Evolutionary conservation across 1,284 basidiomycete genomes (phyloP).

Genomic region (Ganoderma resinaceum): DNA sequence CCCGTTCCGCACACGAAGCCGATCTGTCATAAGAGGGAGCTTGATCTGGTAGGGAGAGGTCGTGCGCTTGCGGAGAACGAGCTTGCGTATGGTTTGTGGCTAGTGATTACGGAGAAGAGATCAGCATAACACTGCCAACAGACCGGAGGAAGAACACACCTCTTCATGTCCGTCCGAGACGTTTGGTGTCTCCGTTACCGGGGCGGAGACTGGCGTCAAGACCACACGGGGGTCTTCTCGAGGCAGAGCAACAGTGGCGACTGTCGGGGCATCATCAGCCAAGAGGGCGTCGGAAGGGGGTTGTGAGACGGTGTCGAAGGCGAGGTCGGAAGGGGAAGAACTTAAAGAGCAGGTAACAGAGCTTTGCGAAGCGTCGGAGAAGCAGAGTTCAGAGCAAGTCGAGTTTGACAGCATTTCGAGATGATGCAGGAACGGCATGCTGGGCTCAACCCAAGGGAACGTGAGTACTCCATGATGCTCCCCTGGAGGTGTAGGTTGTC

Average conservation of each 20-base stretch:
- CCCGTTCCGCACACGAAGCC: conserved; percentile 20
- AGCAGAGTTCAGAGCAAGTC: conserved; percentile 5
- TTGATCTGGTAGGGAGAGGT: conserved; percentile 32
- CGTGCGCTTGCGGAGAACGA: conserved; percentile 29
- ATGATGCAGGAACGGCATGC: neutral
- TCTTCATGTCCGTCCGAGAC: conserved; percentile 3
- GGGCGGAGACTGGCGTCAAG: neutral
- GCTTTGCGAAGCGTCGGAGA: conserved; percentile 3
- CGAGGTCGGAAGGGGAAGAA: neutral
- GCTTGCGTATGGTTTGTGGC: conserved; percentile 25
- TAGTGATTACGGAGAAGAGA: neutral
- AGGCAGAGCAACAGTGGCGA: neutral
- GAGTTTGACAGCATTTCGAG: conserved; percentile 5
- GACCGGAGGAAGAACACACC: neutral
- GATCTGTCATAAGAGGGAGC: conserved; percentile 25
- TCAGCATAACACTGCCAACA: neutral
- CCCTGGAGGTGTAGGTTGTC: neutral
- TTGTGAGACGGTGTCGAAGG: conserved; percentile 8
- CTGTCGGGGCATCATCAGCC: neutral
- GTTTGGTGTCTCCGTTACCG: neutral
- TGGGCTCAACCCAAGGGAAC: neutral
- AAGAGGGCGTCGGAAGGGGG: neutral
- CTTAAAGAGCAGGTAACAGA: conserved; percentile 1
- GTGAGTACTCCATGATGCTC: neutral
- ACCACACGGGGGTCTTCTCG: neutral